Evolutionary conservation across 164 flowering plant genomes (phyloP).

Genomic region (Macadamia tetraphylla): DNA sequence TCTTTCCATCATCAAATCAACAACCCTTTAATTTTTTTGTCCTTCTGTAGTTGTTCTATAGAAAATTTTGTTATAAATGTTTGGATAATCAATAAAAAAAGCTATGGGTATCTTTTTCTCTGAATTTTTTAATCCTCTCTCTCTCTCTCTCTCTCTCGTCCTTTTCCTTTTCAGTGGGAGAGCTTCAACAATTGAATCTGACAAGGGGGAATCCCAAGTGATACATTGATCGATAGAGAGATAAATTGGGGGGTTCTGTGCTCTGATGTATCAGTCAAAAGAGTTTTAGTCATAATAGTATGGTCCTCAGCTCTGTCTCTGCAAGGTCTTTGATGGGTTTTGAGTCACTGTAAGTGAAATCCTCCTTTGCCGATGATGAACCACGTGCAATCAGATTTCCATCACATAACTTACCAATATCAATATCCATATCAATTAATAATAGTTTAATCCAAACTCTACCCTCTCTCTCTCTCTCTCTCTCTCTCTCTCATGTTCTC

Average conservation of each 20-base stretch:
- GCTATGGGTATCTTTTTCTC: constrained; percentile 55
- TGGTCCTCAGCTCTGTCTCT: constrained; percentile 19
- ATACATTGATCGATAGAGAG: background rate
- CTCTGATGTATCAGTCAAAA: constrained; percentile 4
- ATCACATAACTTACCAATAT: constrained; percentile 35
- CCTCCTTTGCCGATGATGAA: constrained; percentile 34
- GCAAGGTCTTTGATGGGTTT: constrained; percentile 24
- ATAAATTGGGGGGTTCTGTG: constrained; percentile 4
- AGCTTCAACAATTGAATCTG: constrained; percentile 53
- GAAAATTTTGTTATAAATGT: constrained; percentile 13
- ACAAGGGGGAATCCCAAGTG: constrained; percentile 20
- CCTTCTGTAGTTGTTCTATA: background rate
- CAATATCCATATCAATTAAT: constrained; percentile 6
- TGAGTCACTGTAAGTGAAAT: constrained; percentile 26
- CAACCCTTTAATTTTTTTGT: background rate
- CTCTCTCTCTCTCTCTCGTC: background rate
- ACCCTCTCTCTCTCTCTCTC: constrained; percentile 13
- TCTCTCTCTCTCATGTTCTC: constrained; percentile 18
- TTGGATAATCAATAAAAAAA: constrained; percentile 47
- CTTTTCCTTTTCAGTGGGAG: constrained; percentile 35
- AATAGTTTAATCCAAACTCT: constrained; percentile 12
- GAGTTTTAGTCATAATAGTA: constrained; percentile 13
- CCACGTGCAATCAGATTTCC: constrained; percentile 60
- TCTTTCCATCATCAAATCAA: background rate
- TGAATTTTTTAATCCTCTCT: constrained; percentile 29